Conservation (phyloP, 169 alveolate species). For the Eimeria praecox region DNA sequence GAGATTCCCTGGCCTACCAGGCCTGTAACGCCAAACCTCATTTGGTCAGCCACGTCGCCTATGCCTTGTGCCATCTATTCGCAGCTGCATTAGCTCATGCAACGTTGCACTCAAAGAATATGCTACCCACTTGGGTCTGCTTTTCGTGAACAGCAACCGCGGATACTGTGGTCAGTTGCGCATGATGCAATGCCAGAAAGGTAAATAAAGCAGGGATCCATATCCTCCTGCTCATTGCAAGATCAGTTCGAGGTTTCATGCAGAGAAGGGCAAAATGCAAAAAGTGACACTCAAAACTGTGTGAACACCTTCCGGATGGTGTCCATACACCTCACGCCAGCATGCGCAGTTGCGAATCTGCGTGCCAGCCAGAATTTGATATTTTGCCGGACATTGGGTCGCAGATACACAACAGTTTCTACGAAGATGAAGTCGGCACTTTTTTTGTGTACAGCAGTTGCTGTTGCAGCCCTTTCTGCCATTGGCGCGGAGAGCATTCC, state of each 20-base stretch:
- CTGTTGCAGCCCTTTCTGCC: slow-evolving; percentile 55
- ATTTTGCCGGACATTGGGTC: slow-evolving; percentile 8
- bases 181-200: background rate
- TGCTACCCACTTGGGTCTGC: slow-evolving; percentile 39
- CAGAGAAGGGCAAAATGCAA: slow-evolving; percentile 28
- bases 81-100: background rate
- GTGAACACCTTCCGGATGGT: background rate
- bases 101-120: background rate
- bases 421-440: slow-evolving; percentile 44
- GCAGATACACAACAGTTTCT: slow-evolving; percentile 11
- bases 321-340: slow-evolving; percentile 35
- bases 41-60: slow-evolving; percentile 61
- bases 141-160: slow-evolving; percentile 40
- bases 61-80: slow-evolving; percentile 54
- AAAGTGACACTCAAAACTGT: background rate
- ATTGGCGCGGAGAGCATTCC: slow-evolving; percentile 40
- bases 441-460: slow-evolving; percentile 52
- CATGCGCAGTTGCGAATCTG: background rate
- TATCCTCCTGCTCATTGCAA: slow-evolving; percentile 8
- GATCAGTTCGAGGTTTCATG: background rate
- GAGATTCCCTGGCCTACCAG: slow-evolving; percentile 6
- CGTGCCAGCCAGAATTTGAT: slow-evolving; percentile 11
- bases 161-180: background rate
- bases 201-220: background rate
- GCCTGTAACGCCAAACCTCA: slow-evolving; percentile 65